These are phyloP conservation scores for Kokia cookei DNA, from an alignment of 441 rosid genomes.

Conservation along the genomic window DNA sequence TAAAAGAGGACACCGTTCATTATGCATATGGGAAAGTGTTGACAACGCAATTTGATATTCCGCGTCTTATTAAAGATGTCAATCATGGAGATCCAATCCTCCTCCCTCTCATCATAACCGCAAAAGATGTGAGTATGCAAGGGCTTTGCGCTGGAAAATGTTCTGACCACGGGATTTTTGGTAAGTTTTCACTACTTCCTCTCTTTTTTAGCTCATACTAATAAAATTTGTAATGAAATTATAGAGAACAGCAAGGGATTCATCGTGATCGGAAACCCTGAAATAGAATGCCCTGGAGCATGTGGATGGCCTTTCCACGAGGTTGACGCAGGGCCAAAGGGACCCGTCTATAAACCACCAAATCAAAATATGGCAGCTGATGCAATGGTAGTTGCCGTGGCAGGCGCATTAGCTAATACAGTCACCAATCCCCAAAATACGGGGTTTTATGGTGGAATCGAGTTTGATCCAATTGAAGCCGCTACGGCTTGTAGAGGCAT, in stretches of 20 bases:
- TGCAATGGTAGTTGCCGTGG: slow-evolving; percentile 49
- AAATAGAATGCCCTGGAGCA: slow-evolving; percentile 48
- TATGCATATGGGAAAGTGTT: slow-evolving; percentile 39
- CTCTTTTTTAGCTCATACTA: not conserved
- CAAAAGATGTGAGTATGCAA: slow-evolving; percentile 31
- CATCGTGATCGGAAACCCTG: slow-evolving; percentile 54
- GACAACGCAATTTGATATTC: slow-evolving; percentile 14
- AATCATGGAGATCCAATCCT: slow-evolving; percentile 15
- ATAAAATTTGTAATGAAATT: not conserved
- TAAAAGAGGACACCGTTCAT: slow-evolving; percentile 18
- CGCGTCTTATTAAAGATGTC: slow-evolving; percentile 20
- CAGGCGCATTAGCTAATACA: slow-evolving; percentile 39
- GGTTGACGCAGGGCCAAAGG: slow-evolving; percentile 35
- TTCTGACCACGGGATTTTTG: slow-evolving; percentile 25
- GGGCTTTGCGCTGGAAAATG: slow-evolving; percentile 59
- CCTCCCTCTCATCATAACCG: slow-evolving; percentile 36
- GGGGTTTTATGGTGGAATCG: slow-evolving; percentile 13
- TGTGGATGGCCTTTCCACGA: slow-evolving; percentile 68
- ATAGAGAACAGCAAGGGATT: slow-evolving; percentile 26
- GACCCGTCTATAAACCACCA: slow-evolving; percentile 41
- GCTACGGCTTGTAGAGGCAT: slow-evolving; percentile 29
- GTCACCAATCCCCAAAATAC: slow-evolving; percentile 32
- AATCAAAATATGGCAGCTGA: slow-evolving; percentile 52
- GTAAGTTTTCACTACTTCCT: not conserved
- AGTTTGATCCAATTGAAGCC: slow-evolving; percentile 11